phyloP scores from a whole-genome alignment of 306 rosid species.

The Cyamopsis tetragonoloba region DNA sequence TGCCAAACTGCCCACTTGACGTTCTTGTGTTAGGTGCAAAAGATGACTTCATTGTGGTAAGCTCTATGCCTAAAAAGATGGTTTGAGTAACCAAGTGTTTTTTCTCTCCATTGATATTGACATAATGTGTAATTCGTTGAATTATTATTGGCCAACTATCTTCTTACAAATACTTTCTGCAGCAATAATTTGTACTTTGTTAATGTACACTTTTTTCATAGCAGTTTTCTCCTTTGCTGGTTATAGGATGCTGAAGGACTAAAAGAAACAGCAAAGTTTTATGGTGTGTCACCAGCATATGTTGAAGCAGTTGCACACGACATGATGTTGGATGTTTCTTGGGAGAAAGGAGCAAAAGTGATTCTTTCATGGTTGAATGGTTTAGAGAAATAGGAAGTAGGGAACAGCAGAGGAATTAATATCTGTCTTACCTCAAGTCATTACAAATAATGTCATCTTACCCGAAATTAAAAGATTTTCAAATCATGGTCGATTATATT shows the following conservation, averaged over 20 bases:
- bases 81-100: neutral
- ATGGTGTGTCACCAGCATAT: constrained; percentile 49
- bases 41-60: constrained; percentile 89
- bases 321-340: constrained; percentile 77
- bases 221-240: neutral
- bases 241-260: constrained; percentile 70
- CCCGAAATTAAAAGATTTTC: no score
- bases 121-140: constrained; percentile 12
- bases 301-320: constrained; percentile 75
- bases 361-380: constrained; percentile 62
- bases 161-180: neutral
- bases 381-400: constrained; percentile 21
- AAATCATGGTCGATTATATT: no score
- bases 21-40: constrained; percentile 74
- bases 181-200: constrained; percentile 2
- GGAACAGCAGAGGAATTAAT: constrained; percentile 2
- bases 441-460: neutral
- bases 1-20: constrained; percentile 45
- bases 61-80: neutral
- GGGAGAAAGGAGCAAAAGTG: constrained; percentile 73
- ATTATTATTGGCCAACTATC: neutral
- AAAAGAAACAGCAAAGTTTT: constrained; percentile 68
- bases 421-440: neutral
- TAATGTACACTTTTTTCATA: neutral
- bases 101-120: neutral